Evolutionary conservation across 768 basidiomycete species (phyloP).

Genomic region (Termitomyces sp.): DNA sequence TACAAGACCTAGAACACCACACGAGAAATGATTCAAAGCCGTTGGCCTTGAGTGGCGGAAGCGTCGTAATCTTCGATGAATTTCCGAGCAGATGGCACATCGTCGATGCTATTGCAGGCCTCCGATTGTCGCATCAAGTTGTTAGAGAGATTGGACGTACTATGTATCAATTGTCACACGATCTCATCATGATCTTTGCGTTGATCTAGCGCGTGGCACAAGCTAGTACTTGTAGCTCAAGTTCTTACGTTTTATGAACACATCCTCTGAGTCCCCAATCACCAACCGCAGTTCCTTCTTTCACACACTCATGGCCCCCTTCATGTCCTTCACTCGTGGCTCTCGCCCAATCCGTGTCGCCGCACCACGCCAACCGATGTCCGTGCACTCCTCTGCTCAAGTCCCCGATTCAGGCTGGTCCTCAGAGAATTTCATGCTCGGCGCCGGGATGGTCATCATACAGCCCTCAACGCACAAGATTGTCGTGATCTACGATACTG

Average conservation of each 20-base stretch:
- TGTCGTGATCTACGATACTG: constrained; percentile 41
- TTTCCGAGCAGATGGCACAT: too few species aligned
- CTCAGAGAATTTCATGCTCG: constrained; percentile 47
- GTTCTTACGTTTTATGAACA: not conserved
- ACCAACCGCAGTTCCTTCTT: not conserved
- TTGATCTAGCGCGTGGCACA: too few species aligned
- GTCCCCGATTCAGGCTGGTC: constrained; percentile 42
- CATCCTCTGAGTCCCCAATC: not conserved
- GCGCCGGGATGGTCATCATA: constrained; percentile 58
- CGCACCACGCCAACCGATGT: not conserved
- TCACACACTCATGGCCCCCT: not conserved
- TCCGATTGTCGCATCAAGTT: too few species aligned
- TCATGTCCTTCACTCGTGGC: not conserved
- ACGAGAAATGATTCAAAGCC: too few species aligned
- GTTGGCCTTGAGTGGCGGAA: too few species aligned
- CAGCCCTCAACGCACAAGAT: constrained; percentile 51
- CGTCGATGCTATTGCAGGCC: too few species aligned
- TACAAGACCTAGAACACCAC: too few species aligned
- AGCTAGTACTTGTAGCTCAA: too few species aligned
- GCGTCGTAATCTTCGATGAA: too few species aligned
- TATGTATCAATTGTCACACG: too few species aligned
- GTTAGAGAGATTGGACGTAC: too few species aligned
- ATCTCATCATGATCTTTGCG: too few species aligned
- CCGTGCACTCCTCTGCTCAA: constrained; percentile 28
- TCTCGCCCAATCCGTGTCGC: not conserved